These are phyloP conservation scores for Taiozyma onychis DNA, from an alignment of 1,139 yeast species.

Conservation along the genomic window DNA sequence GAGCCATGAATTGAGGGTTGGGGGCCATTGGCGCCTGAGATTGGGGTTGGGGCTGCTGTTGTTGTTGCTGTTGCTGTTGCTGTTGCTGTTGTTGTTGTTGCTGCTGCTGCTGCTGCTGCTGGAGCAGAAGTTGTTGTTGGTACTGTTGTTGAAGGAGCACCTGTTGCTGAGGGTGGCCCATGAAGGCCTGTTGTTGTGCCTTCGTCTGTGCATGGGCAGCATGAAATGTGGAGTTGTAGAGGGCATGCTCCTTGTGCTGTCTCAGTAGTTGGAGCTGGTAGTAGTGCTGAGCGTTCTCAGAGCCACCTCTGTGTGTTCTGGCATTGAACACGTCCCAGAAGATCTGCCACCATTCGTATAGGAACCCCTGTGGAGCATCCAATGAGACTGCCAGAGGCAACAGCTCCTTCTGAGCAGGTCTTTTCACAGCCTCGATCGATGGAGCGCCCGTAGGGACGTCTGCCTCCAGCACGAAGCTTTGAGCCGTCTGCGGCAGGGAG, in stretches of 20 bases:
- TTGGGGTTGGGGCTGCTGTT: conserved; percentile 16
- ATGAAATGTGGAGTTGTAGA: conserved; percentile 38
- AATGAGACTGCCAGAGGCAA: conserved; percentile 49
- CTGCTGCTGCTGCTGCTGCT: conserved; percentile 14
- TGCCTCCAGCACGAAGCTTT: conserved; percentile 68
- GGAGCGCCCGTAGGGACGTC: conserved; percentile 32
- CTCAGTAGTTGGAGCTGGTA: conserved; percentile 62
- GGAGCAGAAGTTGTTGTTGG: conserved; percentile 23
- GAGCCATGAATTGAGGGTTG: conserved; percentile 5
- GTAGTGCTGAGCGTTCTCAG: conserved; percentile 64
- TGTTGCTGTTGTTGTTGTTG: conserved; percentile 12
- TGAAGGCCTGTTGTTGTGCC: conserved; percentile 13
- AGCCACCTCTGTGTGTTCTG: conserved; percentile 56
- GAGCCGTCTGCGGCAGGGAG: conserved; percentile 66
- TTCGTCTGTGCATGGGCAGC: conserved; percentile 30
- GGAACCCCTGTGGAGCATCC: conserved; percentile 84
- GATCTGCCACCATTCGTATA: conserved; percentile 94
- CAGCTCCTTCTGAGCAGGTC: conserved; percentile 31
- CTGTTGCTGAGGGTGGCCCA: conserved; percentile 23
- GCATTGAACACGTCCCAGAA: conserved; percentile 95
- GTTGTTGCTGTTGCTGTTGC: conserved; percentile 3
- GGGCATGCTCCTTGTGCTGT: conserved; percentile 55
- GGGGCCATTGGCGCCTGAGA: conserved; percentile 16
- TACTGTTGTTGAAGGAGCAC: conserved; percentile 24
- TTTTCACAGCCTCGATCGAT: conserved; percentile 15